phyloP scores from a whole-genome alignment of 345 rosid species.

The Physaria fendleri region DNA sequence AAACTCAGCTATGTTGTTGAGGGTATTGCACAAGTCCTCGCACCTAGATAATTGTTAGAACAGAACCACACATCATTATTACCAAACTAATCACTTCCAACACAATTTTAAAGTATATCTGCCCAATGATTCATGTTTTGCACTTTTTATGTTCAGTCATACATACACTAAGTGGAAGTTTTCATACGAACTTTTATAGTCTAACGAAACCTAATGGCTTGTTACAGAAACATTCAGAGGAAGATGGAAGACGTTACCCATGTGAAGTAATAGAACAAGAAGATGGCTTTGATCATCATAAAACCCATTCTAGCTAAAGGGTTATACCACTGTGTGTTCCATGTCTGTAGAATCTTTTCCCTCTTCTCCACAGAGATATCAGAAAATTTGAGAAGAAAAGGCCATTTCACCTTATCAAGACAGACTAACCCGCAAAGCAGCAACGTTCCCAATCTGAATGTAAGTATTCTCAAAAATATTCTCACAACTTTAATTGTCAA shows the following conservation, averaged over 20 bases:
- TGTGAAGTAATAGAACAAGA: conserved; percentile 49
- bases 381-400: conserved; percentile 59
- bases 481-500: conserved; percentile 35
- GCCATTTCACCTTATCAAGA: conserved; percentile 47
- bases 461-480: conserved; percentile 41
- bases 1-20: neutral
- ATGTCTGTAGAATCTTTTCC: conserved; percentile 44
- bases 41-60: neutral
- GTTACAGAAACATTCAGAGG: neutral
- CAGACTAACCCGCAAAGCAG: conserved; percentile 57
- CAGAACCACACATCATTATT: neutral
- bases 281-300: conserved; percentile 45
- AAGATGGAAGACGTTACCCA: conserved; percentile 35
- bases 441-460: conserved; percentile 62
- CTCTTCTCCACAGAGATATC: conserved; percentile 53
- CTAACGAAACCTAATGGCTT: neutral
- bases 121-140: neutral
- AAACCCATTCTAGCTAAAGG: conserved; percentile 52
- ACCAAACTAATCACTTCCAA: neutral
- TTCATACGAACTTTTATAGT: neutral
- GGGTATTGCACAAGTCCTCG: neutral
- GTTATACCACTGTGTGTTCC: conserved; percentile 40
- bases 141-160: neutral
- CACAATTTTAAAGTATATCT: neutral
- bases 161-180: neutral